Conservation (phyloP, 2,329 filamentous ascomycete species). For the Neofusicoccum laricinum region DNA sequence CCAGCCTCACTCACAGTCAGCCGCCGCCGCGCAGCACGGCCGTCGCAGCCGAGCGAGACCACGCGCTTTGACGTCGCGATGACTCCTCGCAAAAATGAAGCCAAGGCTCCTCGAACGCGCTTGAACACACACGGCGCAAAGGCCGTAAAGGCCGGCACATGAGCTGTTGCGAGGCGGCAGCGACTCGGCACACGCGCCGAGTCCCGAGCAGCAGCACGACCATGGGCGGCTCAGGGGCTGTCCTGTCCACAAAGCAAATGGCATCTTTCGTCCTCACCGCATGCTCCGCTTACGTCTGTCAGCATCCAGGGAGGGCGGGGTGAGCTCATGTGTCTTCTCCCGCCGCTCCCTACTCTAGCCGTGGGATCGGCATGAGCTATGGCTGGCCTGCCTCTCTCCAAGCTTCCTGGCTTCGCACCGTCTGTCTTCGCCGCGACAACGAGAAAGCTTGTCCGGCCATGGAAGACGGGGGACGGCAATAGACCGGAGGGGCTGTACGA, state of each 20-base stretch:
- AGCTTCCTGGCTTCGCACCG: neutral
- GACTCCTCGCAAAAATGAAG: neutral
- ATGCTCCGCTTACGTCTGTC: neutral
- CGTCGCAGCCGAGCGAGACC: neutral
- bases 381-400: neutral
- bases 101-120: too few relatives aligned
- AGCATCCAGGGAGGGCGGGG: neutral
- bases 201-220: neutral
- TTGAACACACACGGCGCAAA: too few relatives aligned
- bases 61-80: neutral
- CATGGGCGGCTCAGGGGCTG: neutral
- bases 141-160: too few relatives aligned
- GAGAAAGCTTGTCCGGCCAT: neutral
- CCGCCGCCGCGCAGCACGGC: neutral
- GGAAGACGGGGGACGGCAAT: neutral
- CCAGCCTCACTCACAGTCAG: neutral
- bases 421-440: neutral
- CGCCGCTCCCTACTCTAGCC: neutral
- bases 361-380: neutral
- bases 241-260: neutral
- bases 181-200: neutral
- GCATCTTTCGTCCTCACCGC: conserved; percentile 1
- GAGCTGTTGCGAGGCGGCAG: neutral
- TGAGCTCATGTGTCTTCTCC: neutral
- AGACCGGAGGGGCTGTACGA: too few relatives aligned